phyloP scores from a whole-genome alignment of 2,329 filamentous ascomycete species.

The Celoporthe dispersa region DNA sequence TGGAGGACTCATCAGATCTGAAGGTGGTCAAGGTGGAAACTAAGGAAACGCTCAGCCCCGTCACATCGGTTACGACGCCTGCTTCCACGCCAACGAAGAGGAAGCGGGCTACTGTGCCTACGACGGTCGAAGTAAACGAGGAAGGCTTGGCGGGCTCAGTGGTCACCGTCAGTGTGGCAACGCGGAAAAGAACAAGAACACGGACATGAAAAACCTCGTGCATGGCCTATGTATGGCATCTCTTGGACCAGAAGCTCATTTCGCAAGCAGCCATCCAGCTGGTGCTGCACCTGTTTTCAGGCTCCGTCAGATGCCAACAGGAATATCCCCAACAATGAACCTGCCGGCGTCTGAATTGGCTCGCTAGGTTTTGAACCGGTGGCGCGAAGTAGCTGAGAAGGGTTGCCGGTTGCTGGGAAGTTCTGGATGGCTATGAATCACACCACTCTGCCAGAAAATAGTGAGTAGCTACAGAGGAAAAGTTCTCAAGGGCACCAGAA shows the following conservation, averaged over 20 bases:
- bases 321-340: too few relatives aligned
- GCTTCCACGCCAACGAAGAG: constrained; percentile 6
- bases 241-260: neutral
- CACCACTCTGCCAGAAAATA: neutral
- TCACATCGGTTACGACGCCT: constrained; percentile 11
- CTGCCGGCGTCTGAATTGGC: too few relatives aligned
- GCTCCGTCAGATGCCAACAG: neutral
- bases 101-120: constrained; percentile 30
- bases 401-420: too few relatives aligned
- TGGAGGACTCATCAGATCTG: constrained; percentile 25
- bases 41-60: constrained; percentile 29
- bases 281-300: neutral
- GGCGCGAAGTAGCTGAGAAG: too few relatives aligned
- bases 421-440: neutral
- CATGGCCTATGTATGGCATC: neutral
- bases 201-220: neutral
- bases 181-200: constrained; percentile 13
- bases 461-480: too few relatives aligned
- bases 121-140: constrained; percentile 29
- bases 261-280: neutral
- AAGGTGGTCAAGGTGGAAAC: constrained; percentile 37
- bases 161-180: neutral
- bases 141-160: neutral
- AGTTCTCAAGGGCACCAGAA: too few relatives aligned
- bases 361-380: too few relatives aligned